These are phyloP conservation scores for Talaromyces funiculosus DNA, from an alignment of 2,329 filamentous ascomycete species.

Conservation along the genomic window DNA sequence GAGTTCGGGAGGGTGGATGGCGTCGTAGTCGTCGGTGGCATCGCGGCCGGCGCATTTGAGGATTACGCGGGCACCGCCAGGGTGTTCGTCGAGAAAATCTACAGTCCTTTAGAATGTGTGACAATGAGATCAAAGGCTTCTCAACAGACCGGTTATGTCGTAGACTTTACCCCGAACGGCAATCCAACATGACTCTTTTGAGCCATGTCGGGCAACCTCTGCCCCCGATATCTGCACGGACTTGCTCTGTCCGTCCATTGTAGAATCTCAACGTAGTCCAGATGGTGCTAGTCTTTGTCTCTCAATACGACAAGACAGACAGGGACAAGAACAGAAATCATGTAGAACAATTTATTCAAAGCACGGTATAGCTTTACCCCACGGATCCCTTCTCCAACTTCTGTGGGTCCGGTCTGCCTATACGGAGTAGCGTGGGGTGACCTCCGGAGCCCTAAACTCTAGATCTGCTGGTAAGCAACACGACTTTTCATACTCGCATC, in stretches of 20 bases:
- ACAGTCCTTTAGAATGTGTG: background rate
- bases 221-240: slow-evolving; percentile 17
- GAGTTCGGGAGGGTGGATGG: slow-evolving; percentile 28
- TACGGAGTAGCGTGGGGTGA: background rate
- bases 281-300: background rate
- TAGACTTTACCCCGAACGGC: slow-evolving; percentile 49
- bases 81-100: slow-evolving; percentile 31
- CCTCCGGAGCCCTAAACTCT: no score
- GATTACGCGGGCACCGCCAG: slow-evolving; percentile 30
- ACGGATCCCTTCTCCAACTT: background rate
- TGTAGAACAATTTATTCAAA: background rate
- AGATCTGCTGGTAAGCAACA: no score
- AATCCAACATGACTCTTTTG: slow-evolving; percentile 48
- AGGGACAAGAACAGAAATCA: background rate
- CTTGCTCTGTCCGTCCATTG: background rate
- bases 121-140: background rate
- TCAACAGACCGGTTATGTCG: slow-evolving; percentile 40
- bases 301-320: background rate
- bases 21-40: slow-evolving; percentile 32
- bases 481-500: no score
- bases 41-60: slow-evolving; percentile 31
- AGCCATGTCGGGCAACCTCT: slow-evolving; percentile 48
- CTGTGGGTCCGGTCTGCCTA: background rate
- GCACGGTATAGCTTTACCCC: background rate
- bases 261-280: background rate